Conservation (phyloP, 139 green algal species). For the Haematococcus sp. region DNA sequence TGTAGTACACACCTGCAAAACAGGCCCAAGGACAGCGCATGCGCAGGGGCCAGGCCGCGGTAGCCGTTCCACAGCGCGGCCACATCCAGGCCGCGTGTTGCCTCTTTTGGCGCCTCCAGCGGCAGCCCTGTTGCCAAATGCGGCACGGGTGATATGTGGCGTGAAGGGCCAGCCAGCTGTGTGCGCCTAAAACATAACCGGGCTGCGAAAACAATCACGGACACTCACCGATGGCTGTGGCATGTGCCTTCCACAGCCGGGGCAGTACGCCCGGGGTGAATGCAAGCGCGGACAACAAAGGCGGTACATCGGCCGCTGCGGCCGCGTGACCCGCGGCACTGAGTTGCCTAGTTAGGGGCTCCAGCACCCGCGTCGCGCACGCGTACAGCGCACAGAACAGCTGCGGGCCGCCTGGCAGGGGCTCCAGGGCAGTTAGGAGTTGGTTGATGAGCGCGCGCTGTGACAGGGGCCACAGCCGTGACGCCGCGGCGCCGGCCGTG, state of each 20-base stretch:
- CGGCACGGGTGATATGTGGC: too few relatives aligned
- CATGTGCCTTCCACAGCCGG: conserved; percentile 45
- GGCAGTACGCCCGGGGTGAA: conserved; percentile 39
- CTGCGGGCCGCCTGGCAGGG: background rate
- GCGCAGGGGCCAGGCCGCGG: conserved; percentile 17
- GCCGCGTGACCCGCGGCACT: background rate
- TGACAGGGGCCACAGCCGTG: conserved; percentile 45
- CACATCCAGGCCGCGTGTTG: conserved; percentile 42
- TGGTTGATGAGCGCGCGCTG: conserved; percentile 44
- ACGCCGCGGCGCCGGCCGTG: conserved; percentile 8
- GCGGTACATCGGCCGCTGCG: conserved; percentile 4
- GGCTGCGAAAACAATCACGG: too few relatives aligned
- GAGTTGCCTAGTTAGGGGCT: background rate
- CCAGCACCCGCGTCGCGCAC: background rate
- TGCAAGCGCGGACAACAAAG: conserved; percentile 57
- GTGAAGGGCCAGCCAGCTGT: too few relatives aligned
- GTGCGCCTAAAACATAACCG: too few relatives aligned
- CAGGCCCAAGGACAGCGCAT: conserved; percentile 47
- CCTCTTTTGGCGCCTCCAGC: conserved; percentile 45
- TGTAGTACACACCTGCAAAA: conserved; percentile 53
- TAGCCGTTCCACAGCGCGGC: conserved; percentile 23
- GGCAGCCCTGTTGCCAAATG: conserved; percentile 38
- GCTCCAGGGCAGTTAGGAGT: conserved; percentile 25
- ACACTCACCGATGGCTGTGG: conserved; percentile 13
- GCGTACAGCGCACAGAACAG: conserved; percentile 19